Conservation (phyloP, 306 rosid genomes). For the Sechiopsis laciniata region DNA sequence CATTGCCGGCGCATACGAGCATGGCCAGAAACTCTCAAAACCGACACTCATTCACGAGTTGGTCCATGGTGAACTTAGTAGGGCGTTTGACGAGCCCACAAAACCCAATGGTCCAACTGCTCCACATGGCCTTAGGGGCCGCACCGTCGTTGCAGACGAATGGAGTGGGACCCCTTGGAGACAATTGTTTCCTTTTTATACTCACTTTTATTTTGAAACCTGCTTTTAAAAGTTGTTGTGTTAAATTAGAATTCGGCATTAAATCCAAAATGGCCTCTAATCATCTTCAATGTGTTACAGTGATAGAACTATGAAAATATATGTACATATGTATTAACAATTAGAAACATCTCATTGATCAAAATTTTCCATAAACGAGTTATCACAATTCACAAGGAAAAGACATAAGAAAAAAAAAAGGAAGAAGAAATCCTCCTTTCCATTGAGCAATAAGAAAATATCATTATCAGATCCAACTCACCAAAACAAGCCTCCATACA, state of each 20-base stretch:
- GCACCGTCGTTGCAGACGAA: conserved; percentile 74
- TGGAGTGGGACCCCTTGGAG: conserved; percentile 48
- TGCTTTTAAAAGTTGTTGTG: neutral
- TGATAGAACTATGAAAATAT: neutral
- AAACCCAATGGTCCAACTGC: conserved; percentile 57
- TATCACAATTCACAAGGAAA: too few species aligned
- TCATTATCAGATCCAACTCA: conserved; percentile 35
- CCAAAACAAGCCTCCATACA: conserved; percentile 93
- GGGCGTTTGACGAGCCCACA: conserved; percentile 61
- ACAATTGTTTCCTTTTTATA: neutral
- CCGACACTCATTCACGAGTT: conserved; percentile 44
- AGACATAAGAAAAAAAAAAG: neutral
- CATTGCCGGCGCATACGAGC: conserved; percentile 70
- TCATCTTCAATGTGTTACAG: neutral
- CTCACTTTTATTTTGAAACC: neutral
- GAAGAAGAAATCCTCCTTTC: neutral
- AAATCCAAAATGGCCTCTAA: neutral
- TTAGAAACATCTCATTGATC: neutral
- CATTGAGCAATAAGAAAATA: conserved; percentile 1
- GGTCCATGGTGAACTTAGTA: conserved; percentile 47
- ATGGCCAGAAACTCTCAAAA: conserved; percentile 51
- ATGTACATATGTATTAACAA: neutral
- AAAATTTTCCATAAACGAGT: neutral
- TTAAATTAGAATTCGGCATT: neutral
- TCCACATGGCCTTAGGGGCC: conserved; percentile 54